A percentile compares a stretch with the other conserved stretches of the same genome.
Conservation (phyloP, 2,329 filamentous ascomycete species). For the Emergomyces pasteurianus region DNA sequence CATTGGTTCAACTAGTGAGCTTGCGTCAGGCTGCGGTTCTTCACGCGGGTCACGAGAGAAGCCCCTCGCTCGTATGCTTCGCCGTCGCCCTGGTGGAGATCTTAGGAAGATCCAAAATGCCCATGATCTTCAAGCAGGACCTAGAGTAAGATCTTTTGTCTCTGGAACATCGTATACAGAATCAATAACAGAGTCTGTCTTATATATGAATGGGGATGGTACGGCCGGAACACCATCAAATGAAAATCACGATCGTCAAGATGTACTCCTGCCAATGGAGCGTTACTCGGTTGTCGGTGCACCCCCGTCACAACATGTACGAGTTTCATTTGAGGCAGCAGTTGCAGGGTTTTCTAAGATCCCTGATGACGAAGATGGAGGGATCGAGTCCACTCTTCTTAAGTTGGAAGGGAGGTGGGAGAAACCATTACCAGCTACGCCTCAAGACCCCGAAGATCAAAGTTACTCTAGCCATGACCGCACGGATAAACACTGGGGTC, state of each 20-base stretch:
- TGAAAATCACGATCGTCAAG: constrained; percentile 5
- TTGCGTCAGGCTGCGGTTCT: constrained; percentile 3
- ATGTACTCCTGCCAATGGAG: constrained; percentile 21
- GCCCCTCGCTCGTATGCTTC: constrained; percentile 43
- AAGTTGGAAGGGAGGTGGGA: constrained; percentile 85
- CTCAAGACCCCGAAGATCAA: not conserved
- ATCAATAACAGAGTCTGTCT: constrained; percentile 20
- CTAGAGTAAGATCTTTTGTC: constrained; percentile 24
- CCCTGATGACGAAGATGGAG: constrained; percentile 78
- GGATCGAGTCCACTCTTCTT: constrained; percentile 79
- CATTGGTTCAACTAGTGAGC: constrained; percentile 12
- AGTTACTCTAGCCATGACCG: not conserved
- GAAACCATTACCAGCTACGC: constrained; percentile 31
- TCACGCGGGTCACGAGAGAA: constrained; percentile 14
- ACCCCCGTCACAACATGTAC: constrained; percentile 44
- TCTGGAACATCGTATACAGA: constrained; percentile 27
- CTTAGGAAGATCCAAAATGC: constrained; percentile 56
- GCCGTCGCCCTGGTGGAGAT: constrained; percentile 64
- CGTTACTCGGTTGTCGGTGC: constrained; percentile 36
- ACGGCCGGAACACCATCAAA: not conserved
- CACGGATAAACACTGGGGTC: constrained; percentile 8
- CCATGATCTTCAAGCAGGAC: constrained; percentile 43
- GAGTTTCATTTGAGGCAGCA: constrained; percentile 73
- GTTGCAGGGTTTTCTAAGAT: constrained; percentile 79
- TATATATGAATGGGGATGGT: constrained; percentile 16